phyloP scores from a whole-genome alignment of 78 protist species.

The Chrysochromulina parva region DNA sequence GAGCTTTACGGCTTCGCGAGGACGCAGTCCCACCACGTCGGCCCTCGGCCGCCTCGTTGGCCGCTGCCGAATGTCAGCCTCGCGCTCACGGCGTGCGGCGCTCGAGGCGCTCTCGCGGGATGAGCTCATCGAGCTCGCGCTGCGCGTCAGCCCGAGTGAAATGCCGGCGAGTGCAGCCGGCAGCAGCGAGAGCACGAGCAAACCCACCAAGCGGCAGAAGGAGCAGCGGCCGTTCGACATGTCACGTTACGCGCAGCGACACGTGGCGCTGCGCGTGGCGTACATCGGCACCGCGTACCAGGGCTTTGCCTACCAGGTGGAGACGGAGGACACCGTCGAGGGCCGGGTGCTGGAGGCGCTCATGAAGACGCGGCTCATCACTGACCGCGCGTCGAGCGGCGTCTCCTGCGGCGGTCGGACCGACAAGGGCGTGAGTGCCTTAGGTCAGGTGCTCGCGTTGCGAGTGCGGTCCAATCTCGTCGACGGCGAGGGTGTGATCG shows the following conservation, averaged over 20 bases:
- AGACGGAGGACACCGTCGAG: constrained; percentile 31
- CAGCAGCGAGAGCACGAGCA: too few relatives aligned
- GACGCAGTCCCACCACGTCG: too few relatives aligned
- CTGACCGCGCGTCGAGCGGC: not conserved
- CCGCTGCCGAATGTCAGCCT: too few relatives aligned
- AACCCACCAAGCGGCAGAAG: not conserved
- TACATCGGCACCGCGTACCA: not conserved
- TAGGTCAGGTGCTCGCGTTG: constrained; percentile 59
- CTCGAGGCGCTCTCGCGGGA: too few relatives aligned
- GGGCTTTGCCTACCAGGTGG: constrained; percentile 28
- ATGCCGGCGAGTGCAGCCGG: too few relatives aligned
- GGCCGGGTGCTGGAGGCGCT: constrained; percentile 50
- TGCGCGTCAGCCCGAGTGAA: too few relatives aligned
- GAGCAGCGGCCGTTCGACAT: constrained; percentile 19
- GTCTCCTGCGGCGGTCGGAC: constrained; percentile 72
- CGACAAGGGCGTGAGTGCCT: constrained; percentile 74
- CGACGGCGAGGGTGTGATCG: not conserved
- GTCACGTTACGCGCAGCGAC: not conserved
- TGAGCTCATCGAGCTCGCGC: too few relatives aligned
- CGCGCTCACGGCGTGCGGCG: too few relatives aligned
- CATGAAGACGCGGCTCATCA: constrained; percentile 35
- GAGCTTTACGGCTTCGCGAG: too few relatives aligned
- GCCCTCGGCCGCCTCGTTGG: too few relatives aligned
- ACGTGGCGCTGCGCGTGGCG: constrained; percentile 26
- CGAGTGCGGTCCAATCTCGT: constrained; percentile 29